Evolutionary conservation across 176 grass and related monocot species (phyloP).

Genomic region (Neostapfia colusana): DNA sequence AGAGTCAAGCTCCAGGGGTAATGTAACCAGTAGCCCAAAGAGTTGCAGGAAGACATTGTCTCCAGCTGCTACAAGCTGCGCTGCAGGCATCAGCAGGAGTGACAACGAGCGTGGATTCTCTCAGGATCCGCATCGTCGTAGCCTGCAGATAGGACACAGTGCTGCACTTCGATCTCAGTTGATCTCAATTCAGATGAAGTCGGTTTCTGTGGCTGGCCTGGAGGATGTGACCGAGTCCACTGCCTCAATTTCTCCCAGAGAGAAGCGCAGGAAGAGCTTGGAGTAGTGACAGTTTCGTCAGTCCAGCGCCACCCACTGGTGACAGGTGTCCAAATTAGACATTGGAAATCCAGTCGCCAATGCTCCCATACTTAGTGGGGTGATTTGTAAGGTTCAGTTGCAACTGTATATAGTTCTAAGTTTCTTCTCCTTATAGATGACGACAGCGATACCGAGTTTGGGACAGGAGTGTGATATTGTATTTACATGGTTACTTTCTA

Average conservation of each 20-base stretch:
- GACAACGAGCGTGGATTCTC: slow-evolving; percentile 14
- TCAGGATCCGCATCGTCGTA: slow-evolving; percentile 23
- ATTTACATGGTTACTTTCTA: not conserved
- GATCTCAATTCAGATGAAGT: slow-evolving; percentile 33
- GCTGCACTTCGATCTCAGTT: slow-evolving; percentile 1
- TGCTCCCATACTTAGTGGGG: not conserved
- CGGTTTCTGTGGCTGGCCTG: slow-evolving; percentile 36
- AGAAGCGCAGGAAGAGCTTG: slow-evolving; percentile 64
- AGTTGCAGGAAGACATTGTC: slow-evolving; percentile 21
- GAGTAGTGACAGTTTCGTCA: not conserved
- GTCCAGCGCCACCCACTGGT: slow-evolving; percentile 15
- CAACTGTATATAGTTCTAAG: slow-evolving; percentile 37
- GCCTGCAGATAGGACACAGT: slow-evolving; percentile 36
- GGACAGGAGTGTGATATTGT: not conserved
- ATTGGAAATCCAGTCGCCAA: slow-evolving; percentile 14
- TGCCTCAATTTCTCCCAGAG: slow-evolving; percentile 31
- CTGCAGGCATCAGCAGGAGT: slow-evolving; percentile 35
- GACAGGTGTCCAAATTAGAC: slow-evolving; percentile 8
- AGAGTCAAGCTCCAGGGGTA: slow-evolving; percentile 24
- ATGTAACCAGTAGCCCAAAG: slow-evolving; percentile 29
- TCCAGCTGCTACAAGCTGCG: slow-evolving; percentile 22
- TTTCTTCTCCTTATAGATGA: slow-evolving; percentile 25
- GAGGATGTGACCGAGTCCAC: slow-evolving; percentile 42
- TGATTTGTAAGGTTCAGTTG: not conserved
- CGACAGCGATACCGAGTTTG: slow-evolving; percentile 12